Conservation (phyloP, 1,284 basidiomycete species). For the Pseudozyma sp. region DNA sequence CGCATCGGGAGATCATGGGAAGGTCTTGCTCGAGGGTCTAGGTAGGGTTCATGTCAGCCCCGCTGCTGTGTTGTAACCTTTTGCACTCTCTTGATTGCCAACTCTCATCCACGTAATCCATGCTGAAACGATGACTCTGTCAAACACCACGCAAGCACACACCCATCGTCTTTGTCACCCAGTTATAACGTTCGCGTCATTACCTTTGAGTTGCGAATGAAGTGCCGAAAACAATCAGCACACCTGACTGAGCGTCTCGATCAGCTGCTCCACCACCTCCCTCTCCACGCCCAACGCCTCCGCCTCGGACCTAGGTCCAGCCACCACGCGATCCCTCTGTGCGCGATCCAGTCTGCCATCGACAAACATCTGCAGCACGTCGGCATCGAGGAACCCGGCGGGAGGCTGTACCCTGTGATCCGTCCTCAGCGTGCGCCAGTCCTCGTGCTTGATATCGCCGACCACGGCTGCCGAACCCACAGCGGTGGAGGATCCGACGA, state of each 20-base stretch:
- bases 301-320: conserved; percentile 18
- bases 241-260: conserved; percentile 30
- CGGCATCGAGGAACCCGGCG: conserved; percentile 59
- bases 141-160: not conserved
- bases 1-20: not conserved
- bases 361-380: conserved; percentile 48
- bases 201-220: not conserved
- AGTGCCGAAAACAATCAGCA: conserved; percentile 3
- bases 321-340: conserved; percentile 22
- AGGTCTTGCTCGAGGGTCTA: conserved; percentile 15
- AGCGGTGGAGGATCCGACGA: conserved; percentile 17
- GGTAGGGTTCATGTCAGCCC: conserved; percentile 23
- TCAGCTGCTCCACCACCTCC: conserved; percentile 32
- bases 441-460: conserved; percentile 46
- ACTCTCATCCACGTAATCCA: not conserved
- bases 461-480: conserved; percentile 19
- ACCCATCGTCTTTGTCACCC: not conserved
- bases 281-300: conserved; percentile 26
- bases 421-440: conserved; percentile 65
- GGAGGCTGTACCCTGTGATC: conserved; percentile 60
- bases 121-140: not conserved
- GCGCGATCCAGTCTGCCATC: conserved; percentile 30
- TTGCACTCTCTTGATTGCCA: not conserved
- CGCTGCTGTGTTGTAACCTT: conserved; percentile 22
- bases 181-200: not conserved